Evolutionary conservation across 2,329 filamentous ascomycete species (phyloP).

Genomic region (Arthrocladium fulminans): DNA sequence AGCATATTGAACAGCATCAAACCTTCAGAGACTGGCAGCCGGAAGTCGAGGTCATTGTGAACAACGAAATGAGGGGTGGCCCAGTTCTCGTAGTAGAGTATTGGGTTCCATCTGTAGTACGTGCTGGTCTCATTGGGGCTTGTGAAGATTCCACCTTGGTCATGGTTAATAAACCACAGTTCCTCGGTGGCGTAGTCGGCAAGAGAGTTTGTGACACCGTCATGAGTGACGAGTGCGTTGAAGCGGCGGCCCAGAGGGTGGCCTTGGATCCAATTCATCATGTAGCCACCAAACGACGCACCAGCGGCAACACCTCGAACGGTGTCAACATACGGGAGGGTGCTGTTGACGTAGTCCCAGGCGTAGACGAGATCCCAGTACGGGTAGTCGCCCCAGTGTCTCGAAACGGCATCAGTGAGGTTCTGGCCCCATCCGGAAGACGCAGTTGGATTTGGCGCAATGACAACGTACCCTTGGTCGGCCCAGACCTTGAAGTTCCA

Average conservation of each 20-base stretch:
- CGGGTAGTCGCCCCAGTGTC: conserved; percentile 76
- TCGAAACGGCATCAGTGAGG: conserved; percentile 65
- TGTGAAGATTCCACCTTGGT: conserved; percentile 22
- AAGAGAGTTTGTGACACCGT: conserved; percentile 65
- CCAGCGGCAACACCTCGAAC: conserved; percentile 33
- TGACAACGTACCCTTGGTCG: conserved; percentile 76
- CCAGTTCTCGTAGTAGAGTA: conserved; percentile 57
- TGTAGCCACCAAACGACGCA: conserved; percentile 37
- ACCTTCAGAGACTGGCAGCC: conserved; percentile 73
- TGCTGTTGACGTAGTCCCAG: conserved; percentile 57
- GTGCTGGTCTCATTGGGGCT: not conserved
- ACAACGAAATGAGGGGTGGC: conserved; percentile 74
- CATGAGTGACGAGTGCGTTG: conserved; percentile 80
- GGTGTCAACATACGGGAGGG: conserved; percentile 32
- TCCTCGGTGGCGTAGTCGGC: conserved; percentile 44
- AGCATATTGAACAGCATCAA: conserved; percentile 72
- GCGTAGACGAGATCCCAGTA: conserved; percentile 74
- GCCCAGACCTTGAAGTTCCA: conserved; percentile 85
- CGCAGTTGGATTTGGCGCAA: conserved; percentile 75
- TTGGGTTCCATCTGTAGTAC: conserved; percentile 64
- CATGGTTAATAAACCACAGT: conserved; percentile 44
- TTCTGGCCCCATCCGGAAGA: conserved; percentile 74
- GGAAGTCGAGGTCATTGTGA: conserved; percentile 77
- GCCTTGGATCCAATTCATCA: conserved; percentile 77
- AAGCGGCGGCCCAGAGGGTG: conserved; percentile 73